Base-by-base conservation (phyloP, 148 eudicot genomes). In the Persicaria tinctoria region DNA sequence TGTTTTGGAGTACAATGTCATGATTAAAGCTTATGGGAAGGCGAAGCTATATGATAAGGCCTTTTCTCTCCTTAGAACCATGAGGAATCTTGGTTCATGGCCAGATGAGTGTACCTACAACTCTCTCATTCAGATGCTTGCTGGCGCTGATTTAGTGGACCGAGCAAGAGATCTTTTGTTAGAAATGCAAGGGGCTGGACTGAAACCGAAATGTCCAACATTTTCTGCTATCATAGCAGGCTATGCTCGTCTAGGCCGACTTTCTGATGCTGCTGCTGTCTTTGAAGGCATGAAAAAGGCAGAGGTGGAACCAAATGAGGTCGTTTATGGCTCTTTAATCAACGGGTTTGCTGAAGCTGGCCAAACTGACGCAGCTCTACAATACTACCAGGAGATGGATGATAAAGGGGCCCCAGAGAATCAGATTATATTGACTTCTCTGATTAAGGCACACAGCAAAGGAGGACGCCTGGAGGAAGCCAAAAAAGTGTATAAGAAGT, bases 1-100 rank as follows among this genome's bases (percentile, higher is more conserved):
- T 77, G 80, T 93, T 44, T 70, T 82, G 78, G 96, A 85, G 79
- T 91, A 89, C 76, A 93, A 91, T 86, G 91, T 93, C 50, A 87
- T 93, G 88, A 82, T 93, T 75, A 93, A 93, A 80, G 97, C 93
- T 46, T 91, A 85, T 83, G 98, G 98, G 51, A 89, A 77, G 80
- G 98, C 86, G 49, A 83, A 84, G 73, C 86, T 86, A 45, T 91
- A 85, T 73, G 96, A 89, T 75, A 91, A 86, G 79, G 98, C 93
- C 20, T 81, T 87, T 41, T 85, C 86, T 9, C 85, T 87, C 74
- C 89, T 90, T 80, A 91, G 78, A 83, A 83, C 84, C 74, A 93
- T 93, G 98, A 91, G 85, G 80, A 85, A 83, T 78, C 82, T 75
- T 38, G 97, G 98, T 70, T 85, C 87, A 49, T 93, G 98, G 98